Evolutionary conservation across 2,329 filamentous ascomycete genomes (phyloP), one percentile per base, ranked within the genome.

Genomic region (Cercospora janseana): DNA sequence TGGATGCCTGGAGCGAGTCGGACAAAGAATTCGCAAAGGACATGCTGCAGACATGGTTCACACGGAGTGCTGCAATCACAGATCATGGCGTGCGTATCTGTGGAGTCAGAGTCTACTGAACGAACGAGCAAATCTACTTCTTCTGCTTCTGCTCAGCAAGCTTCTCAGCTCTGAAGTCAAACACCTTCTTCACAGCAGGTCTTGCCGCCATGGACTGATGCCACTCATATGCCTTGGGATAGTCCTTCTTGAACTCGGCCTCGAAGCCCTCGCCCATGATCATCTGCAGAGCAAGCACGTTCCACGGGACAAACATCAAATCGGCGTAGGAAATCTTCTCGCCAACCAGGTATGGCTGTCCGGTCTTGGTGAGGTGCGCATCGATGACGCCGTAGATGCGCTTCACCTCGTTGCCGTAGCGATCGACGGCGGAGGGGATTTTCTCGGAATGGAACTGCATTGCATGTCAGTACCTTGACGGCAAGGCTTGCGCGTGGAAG

Each of bases 11-110:
- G 87, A 90, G 85, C 64, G 74, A 78, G 24, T 74, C 74, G 12
- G 88, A 92, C 64, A 80, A 79, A n/a, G 73, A 73, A 2, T 92
- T 91, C 63, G 78, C 88, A 12, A 72, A 72, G 55, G 82, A 83
- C 47, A 72, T 87, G 43, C 72, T 80, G 35, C 75, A 69, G 55
- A 70, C 79, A 56, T 92, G 88, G 70, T 90, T 88, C 69, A 80
- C 75, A 23, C 73, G 83, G 12, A 68, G 75, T 38, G 82, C 82
- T 63, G 80, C 79, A n/a, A 75, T 90, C 2, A 83, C 88, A 63
- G 79, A 88, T n/a, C 89, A 86, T 60, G 86, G 87, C 4, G 72
- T 90, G 44, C 74, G 80, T 63, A 80, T 91, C 24, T 88, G 85
- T 63, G 64, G 64, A 7, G 44, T 66, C 20, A 54, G 55, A 32